Evolutionary conservation across 1,284 basidiomycete species (phyloP), one percentile per base, ranked within the genome.

Genomic region (Leccinum griseonigrum): DNA sequence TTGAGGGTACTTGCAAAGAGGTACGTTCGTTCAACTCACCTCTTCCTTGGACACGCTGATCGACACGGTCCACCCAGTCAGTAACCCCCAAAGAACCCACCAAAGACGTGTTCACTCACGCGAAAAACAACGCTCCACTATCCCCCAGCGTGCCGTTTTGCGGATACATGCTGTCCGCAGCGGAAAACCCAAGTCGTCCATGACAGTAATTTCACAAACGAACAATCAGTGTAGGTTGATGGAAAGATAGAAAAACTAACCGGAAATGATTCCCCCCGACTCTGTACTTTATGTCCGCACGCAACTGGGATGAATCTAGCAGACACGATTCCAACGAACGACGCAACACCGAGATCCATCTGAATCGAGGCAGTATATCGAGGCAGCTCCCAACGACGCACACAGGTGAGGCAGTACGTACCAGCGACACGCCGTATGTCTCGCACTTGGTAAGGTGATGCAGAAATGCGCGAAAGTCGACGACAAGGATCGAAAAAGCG

Each of bases 261-360:
- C 86, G 78, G 68, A 89, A 83, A 68, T 88, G 87, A 68, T 89
- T 87, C 0, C 87, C 88, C 3, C 88, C 87, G 38, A 85, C 22
- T 26, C 22, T 26, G 22, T 22, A 22, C 22, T 26, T 26, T 26
- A 26, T 26, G 22, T 26, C 22, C 22, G 22, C 22, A 26, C 22
- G 22, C 22, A 26, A 26, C 22, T 26, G 22, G 22, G 22, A 26
- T 26, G 22, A 26, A 26, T 26, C 22, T 26, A 26, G 22, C 22
- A 26, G 22, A 26, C 22, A 26, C 22, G 22, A 26, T 26, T 26
- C 22, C 22, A 26, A 26, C 22, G 22, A 26, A 26, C 22, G 22
- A 26, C 22, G 22, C 22, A 26, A 26, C 22, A 26, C 22, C 22
- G 22, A 26, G 22, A 26, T 26, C 22, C 22, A 26, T 26, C 22